Evolutionary conservation across 2,329 filamentous ascomycete species (phyloP).

Genomic region (Hypoxylon sp.): DNA sequence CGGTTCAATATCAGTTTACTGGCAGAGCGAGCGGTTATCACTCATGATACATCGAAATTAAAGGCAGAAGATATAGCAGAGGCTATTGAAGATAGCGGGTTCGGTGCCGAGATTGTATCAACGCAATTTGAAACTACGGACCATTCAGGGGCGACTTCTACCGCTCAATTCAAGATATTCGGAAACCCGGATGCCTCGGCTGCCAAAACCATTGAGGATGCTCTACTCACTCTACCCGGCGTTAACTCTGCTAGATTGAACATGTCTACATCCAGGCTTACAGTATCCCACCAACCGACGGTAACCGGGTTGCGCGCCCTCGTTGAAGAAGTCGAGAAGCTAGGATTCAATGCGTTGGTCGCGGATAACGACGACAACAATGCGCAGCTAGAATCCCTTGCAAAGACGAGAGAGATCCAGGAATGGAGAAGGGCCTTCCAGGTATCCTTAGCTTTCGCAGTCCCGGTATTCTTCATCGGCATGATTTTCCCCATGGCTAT

Average conservation of each 20-base stretch:
- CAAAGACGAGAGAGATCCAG: conserved; percentile 95
- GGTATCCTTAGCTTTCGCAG: conserved; percentile 82
- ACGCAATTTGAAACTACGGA: conserved; percentile 74
- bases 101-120: conserved; percentile 86
- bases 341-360: conserved; percentile 89
- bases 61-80: conserved; percentile 81
- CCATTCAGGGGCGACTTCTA: conserved; percentile 69
- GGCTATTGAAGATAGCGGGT: conserved; percentile 90
- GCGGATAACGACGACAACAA: conserved; percentile 96
- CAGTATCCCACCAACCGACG: conserved; percentile 78
- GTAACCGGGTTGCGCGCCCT: conserved; percentile 84
- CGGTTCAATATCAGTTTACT: conserved; percentile 96
- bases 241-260: conserved; percentile 81
- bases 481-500: conserved; percentile 95
- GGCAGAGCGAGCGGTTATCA: conserved; percentile 90
- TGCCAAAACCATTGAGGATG: conserved; percentile 79
- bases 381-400: conserved; percentile 93
- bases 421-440: conserved; percentile 90
- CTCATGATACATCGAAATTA: conserved; percentile 82
- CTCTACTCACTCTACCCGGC: conserved; percentile 75
- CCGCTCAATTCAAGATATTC: conserved; percentile 86
- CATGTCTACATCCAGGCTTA: conserved; percentile 80
- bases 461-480: conserved; percentile 91
- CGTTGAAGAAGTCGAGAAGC: conserved; percentile 85
- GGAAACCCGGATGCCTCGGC: conserved; percentile 80